Conservation (phyloP, 768 basidiomycete genomes). For the Pleurotus cornucopiae region DNA sequence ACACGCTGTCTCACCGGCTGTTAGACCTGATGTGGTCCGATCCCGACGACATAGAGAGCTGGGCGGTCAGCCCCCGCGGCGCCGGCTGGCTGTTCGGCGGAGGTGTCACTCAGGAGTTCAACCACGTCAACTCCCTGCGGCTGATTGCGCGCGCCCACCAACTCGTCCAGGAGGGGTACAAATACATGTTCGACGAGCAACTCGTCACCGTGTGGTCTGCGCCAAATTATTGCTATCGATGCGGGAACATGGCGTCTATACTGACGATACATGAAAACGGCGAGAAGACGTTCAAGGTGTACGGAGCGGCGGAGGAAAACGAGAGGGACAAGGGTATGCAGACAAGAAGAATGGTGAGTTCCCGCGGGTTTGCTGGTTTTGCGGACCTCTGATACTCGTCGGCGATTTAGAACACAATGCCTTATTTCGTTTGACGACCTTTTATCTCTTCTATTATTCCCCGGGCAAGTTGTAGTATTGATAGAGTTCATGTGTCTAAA, state of each 20-base stretch:
- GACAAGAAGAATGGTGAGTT: constrained; percentile 65
- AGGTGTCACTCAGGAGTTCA: constrained; percentile 88
- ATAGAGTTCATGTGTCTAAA: no score
- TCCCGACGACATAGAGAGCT: constrained; percentile 90
- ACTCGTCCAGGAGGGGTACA: constrained; percentile 93
- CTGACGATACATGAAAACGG: constrained; percentile 76
- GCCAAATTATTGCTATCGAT: constrained; percentile 77
- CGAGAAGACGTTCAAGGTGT: constrained; percentile 71
- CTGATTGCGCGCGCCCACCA: constrained; percentile 96
- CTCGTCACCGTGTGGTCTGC: constrained; percentile 94
- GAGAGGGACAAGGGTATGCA: constrained; percentile 79
- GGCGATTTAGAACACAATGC: neutral
- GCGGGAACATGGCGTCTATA: constrained; percentile 90
- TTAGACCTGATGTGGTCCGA: constrained; percentile 99
- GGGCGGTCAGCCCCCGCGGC: constrained; percentile 95
- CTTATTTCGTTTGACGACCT: constrained; percentile 7
- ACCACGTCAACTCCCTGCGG: constrained; percentile 81
- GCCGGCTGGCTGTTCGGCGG: constrained; percentile 95
- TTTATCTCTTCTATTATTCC: no score
- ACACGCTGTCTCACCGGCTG: neutral
- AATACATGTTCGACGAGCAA: constrained; percentile 93
- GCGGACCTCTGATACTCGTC: neutral
- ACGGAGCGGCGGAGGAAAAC: constrained; percentile 86
- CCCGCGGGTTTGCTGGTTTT: neutral
- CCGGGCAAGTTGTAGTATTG: no score